Percentiles rank a stretch among this genome's conserved stretches.
These are phyloP conservation scores for Tricholoma terreum DNA, from an alignment of 768 basidiomycete species.

Conservation along the genomic window DNA sequence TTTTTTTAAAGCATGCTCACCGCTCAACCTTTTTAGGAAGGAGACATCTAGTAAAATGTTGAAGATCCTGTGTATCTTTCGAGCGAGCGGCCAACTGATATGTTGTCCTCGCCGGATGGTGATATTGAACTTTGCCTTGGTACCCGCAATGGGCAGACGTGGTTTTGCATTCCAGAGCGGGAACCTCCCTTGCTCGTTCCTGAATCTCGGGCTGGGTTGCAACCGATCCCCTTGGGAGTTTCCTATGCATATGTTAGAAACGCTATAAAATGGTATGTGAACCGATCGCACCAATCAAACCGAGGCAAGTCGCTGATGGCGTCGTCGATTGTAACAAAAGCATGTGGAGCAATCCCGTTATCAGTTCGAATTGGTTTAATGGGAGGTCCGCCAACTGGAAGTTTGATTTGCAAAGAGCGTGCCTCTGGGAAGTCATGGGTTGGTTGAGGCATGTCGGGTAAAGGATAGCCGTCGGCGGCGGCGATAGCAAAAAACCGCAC, in stretches of 20 bases:
- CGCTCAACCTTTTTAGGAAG: conserved; percentile 52
- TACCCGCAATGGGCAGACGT: conserved; percentile 35
- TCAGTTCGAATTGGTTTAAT: conserved; percentile 45
- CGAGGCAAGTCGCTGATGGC: conserved; percentile 70
- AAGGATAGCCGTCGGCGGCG: conserved; percentile 35
- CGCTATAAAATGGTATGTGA: not conserved
- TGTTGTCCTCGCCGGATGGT: conserved; percentile 32
- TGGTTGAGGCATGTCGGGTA: conserved; percentile 54
- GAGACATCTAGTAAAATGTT: conserved; percentile 64
- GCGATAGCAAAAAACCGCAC: conserved; percentile 54
- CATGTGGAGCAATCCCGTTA: conserved; percentile 53
- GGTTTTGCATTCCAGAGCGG: conserved; percentile 36
- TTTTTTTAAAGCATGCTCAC: conserved; percentile 33
- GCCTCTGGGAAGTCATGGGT: conserved; percentile 48
- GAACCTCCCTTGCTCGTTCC: conserved; percentile 22
- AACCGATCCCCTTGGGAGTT: conserved; percentile 28
- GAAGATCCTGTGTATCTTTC: conserved; percentile 47
- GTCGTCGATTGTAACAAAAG: conserved; percentile 60
- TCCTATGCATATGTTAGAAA: conserved; percentile 23
- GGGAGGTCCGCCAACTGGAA: conserved; percentile 35
- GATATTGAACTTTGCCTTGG: conserved; percentile 29
- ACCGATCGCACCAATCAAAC: conserved; percentile 63
- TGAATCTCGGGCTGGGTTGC: conserved; percentile 17
- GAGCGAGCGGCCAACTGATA: conserved; percentile 49
- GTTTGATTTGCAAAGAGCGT: conserved; percentile 48